Conservation (phyloP, 768 basidiomycete genomes). For the Lactarius evosmus region DNA sequence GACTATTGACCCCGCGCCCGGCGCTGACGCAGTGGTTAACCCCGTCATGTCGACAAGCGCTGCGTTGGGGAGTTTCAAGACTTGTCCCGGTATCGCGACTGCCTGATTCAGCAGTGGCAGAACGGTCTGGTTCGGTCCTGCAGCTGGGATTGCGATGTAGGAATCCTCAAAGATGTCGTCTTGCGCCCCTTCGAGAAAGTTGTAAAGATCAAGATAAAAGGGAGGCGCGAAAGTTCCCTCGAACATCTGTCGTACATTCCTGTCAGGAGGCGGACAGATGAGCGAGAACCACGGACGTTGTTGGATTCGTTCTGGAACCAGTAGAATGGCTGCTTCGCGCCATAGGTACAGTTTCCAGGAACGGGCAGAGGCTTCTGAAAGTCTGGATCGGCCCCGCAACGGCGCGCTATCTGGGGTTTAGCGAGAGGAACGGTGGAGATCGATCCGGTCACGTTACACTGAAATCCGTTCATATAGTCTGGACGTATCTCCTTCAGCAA, state of each 20-base stretch:
- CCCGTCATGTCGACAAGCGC: background rate
- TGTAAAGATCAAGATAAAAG: constrained; percentile 61
- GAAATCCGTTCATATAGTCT: background rate
- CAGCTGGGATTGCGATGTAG: constrained; percentile 36
- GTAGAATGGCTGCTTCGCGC: background rate
- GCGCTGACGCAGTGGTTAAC: background rate
- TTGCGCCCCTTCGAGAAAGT: constrained; percentile 64
- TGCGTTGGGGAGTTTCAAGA: background rate
- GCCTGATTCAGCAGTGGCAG: background rate
- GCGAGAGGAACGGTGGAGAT: constrained; percentile 40
- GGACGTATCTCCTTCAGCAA: background rate
- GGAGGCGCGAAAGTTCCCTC: constrained; percentile 55
- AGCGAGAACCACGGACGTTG: constrained; percentile 27
- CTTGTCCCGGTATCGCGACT: background rate
- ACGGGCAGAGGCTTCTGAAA: constrained; percentile 38
- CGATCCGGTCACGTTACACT: background rate
- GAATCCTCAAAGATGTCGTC: constrained; percentile 60
- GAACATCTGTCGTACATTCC: constrained; percentile 45
- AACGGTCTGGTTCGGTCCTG: constrained; percentile 13
- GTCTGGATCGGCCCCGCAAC: constrained; percentile 41
- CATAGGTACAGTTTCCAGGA: background rate
- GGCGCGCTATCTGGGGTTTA: constrained; percentile 50
- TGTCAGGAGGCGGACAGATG: background rate
- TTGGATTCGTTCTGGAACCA: background rate
- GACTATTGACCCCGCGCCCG: background rate